Conservation (phyloP, 1,284 basidiomycete species). For the Cryptococcus neoformans region DNA sequence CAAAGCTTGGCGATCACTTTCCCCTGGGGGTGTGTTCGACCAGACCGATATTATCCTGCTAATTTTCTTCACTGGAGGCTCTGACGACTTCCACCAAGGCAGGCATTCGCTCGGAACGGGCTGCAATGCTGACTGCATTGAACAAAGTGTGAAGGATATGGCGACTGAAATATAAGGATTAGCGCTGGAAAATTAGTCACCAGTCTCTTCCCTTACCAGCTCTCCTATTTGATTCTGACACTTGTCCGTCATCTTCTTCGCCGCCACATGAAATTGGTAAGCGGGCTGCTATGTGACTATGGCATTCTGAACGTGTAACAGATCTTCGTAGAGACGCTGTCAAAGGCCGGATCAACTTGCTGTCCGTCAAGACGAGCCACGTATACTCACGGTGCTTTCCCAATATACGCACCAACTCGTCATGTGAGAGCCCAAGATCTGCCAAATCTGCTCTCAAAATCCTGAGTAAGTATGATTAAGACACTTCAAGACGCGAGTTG, state of each 20-base stretch:
- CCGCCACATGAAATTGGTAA: constrained; percentile 1
- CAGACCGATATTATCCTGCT: no score
- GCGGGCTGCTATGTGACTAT: constrained; percentile 7
- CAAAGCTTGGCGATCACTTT: no score
- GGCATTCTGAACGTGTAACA: constrained; percentile 11
- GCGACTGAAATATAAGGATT: constrained; percentile 26
- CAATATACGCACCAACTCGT: no score
- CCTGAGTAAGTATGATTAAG: no score
- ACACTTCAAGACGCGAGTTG: no score
- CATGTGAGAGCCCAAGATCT: no score
- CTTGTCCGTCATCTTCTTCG: not conserved
- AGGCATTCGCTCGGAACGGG: constrained; percentile 33
- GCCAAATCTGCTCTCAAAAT: no score
- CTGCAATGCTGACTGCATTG: constrained; percentile 41
- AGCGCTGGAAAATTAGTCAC: not conserved
- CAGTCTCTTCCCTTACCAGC: constrained; percentile 1
- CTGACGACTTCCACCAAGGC: constrained; percentile 19
- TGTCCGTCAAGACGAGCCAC: not conserved
- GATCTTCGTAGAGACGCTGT: constrained; percentile 2
- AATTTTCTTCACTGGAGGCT: no score
- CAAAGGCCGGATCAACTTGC: no score
- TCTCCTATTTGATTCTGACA: constrained; percentile 8
- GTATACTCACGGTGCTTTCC: no score
- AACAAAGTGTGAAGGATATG: constrained; percentile 45
- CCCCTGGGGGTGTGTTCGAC: no score